Evolutionary conservation across 2,329 filamentous ascomycete species (phyloP).

Genomic region (Trichothecium roseum): DNA sequence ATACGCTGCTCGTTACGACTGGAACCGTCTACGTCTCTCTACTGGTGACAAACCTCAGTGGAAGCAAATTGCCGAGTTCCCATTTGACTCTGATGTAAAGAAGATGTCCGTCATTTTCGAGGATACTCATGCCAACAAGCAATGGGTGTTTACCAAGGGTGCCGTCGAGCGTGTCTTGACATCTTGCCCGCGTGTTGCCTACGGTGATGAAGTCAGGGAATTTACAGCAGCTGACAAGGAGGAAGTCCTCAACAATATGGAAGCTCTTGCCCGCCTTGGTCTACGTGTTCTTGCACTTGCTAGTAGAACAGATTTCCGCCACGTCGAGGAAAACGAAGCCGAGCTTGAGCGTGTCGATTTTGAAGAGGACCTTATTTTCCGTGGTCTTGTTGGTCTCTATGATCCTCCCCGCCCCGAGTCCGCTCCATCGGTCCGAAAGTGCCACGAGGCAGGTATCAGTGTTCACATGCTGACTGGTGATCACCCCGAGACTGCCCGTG

Average conservation of each 20-base stretch:
- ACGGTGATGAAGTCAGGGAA: conserved; percentile 20
- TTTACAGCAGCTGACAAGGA: conserved; percentile 42
- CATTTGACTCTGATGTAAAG: conserved; percentile 64
- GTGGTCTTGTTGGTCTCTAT: conserved; percentile 59
- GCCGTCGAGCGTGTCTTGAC: conserved; percentile 57
- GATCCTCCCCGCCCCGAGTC: conserved; percentile 63
- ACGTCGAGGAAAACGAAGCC: conserved; percentile 24
- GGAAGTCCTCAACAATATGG: conserved; percentile 53
- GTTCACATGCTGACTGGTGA: conserved; percentile 63
- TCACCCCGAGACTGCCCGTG: conserved; percentile 51
- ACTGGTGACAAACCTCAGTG: conserved; percentile 38
- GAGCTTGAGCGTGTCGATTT: conserved; percentile 41
- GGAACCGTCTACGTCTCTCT: conserved; percentile 42
- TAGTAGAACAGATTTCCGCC: conserved; percentile 27
- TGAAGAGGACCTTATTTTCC: conserved; percentile 51
- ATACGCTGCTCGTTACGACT: conserved; percentile 55
- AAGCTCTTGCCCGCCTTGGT: conserved; percentile 48
- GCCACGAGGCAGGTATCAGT: conserved; percentile 51
- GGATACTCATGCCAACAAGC: conserved; percentile 21
- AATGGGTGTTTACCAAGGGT: conserved; percentile 43
- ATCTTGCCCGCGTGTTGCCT: conserved; percentile 28
- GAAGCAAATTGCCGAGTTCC: conserved; percentile 53
- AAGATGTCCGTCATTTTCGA: conserved; percentile 62
- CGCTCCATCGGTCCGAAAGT: conserved; percentile 45
- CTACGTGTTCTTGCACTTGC: conserved; percentile 60